Percentiles rank a stretch among this genome's conserved stretches.
Evolutionary conservation across 2,329 filamentous ascomycete genomes (phyloP).

Genomic region (Alternaria sp.): DNA sequence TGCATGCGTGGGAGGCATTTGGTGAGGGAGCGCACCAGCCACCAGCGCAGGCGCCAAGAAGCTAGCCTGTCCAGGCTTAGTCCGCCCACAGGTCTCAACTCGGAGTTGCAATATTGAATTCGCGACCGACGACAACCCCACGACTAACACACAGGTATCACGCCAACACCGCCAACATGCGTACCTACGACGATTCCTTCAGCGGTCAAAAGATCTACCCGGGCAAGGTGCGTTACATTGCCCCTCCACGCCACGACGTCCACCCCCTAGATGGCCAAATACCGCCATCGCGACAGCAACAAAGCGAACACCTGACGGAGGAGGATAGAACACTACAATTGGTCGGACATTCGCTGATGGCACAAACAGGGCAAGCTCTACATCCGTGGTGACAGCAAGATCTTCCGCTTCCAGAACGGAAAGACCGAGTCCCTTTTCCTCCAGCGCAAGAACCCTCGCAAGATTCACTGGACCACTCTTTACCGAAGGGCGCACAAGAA

Average conservation of each 20-base stretch:
- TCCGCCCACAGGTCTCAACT: constrained; percentile 33
- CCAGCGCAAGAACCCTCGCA: constrained; percentile 99
- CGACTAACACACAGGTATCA: constrained; percentile 52
- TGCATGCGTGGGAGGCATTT: constrained; percentile 1
- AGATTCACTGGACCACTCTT: constrained; percentile 97
- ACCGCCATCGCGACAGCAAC: constrained; percentile 27
- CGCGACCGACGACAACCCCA: constrained; percentile 46
- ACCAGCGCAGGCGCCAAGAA: constrained; percentile 23
- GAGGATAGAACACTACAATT: constrained; percentile 16
- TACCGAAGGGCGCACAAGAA: constrained; percentile 99
- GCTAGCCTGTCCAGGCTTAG: constrained; percentile 20
- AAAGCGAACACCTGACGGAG: constrained; percentile 29
- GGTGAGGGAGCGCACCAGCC: constrained; percentile 8
- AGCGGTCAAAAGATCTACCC: constrained; percentile 81
- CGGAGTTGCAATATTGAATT: constrained; percentile 36
- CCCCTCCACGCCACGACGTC: constrained; percentile 17
- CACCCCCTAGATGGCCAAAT: constrained; percentile 36
- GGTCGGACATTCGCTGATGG: constrained; percentile 42
- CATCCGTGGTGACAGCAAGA: constrained; percentile 99
- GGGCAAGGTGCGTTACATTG: constrained; percentile 70
- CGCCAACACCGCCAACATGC: constrained; percentile 67
- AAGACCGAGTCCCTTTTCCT: constrained; percentile 99
- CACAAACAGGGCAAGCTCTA: constrained; percentile 91
- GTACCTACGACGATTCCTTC: constrained; percentile 82
- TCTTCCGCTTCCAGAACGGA: constrained; percentile 99